Conservation (phyloP, 305 asterid genomes). For the Fraxinus sp. region DNA sequence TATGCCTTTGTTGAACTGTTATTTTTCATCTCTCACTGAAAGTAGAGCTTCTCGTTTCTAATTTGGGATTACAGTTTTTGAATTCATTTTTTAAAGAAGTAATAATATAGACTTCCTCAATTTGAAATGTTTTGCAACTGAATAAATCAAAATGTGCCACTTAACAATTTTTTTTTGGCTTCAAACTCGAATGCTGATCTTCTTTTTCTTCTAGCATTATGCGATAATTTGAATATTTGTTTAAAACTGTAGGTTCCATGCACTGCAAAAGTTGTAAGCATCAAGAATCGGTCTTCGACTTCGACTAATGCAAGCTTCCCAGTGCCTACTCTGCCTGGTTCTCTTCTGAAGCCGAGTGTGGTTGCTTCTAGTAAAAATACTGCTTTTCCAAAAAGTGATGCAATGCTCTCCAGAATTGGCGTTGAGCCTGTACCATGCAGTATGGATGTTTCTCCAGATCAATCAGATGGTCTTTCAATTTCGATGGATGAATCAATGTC, state of each 20-base stretch:
- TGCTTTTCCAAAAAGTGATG: conserved; percentile 39
- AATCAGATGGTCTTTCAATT: conserved; percentile 56
- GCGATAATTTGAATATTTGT: background rate
- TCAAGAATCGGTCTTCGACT: conserved; percentile 59
- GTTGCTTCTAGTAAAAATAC: conserved; percentile 35
- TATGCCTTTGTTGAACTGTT: background rate
- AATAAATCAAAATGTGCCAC: background rate
- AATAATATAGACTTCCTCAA: background rate
- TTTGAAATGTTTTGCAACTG: background rate
- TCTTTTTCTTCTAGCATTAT: background rate
- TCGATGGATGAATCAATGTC: conserved; percentile 97
- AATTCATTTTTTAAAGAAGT: background rate
- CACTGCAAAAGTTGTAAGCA: conserved; percentile 56
- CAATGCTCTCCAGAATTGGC: conserved; percentile 27
- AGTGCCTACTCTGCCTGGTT: conserved; percentile 31
- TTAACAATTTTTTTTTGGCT: background rate
- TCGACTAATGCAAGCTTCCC: conserved; percentile 40
- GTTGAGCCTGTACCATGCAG: conserved; percentile 30
- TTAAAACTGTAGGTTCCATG: conserved; percentile 56
- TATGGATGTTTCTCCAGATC: conserved; percentile 46
- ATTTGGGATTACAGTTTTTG: background rate
- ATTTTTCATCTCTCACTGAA: background rate
- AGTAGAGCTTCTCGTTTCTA: background rate
- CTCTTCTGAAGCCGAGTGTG: conserved; percentile 45
- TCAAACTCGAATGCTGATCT: background rate